Evolutionary conservation across 148 eudicot species (phyloP).

Genomic region (Camellia japonica): DNA sequence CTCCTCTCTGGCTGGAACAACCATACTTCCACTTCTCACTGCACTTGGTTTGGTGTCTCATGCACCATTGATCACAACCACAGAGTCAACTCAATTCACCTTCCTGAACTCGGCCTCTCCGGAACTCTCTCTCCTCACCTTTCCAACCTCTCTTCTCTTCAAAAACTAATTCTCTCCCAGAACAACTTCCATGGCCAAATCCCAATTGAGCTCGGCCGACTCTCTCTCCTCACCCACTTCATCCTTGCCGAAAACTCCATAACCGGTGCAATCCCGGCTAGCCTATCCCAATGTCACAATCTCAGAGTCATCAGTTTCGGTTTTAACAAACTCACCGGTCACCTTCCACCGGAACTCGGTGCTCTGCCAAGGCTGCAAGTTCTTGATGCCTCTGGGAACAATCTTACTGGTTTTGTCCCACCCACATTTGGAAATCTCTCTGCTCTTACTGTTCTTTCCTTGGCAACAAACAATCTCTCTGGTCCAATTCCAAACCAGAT

Average conservation of each 20-base stretch:
- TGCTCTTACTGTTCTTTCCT: not conserved
- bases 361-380: not conserved
- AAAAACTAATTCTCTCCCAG: not conserved
- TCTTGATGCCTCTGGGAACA: constrained; percentile 1
- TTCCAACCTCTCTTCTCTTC: not conserved
- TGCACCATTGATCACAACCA: not conserved
- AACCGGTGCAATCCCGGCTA: not conserved
- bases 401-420: constrained; percentile 1
- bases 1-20: constrained; percentile 4
- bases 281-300: not conserved
- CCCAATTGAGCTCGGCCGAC: not conserved
- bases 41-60: constrained; percentile 15
- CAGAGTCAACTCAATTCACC: constrained; percentile 5
- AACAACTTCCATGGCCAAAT: constrained; percentile 11
- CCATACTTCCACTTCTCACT: not conserved
- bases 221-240: not conserved
- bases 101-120: constrained; percentile 1
- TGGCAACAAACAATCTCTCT: constrained; percentile 3
- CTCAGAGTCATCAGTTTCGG: not conserved
- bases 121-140: not conserved
- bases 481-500: constrained; percentile 5
- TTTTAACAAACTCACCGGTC: not conserved
- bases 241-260: not conserved
- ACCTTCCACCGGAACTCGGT: constrained; percentile 4
- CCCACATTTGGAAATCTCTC: constrained; percentile 12